Evolutionary conservation across 2,329 filamentous ascomycete species (phyloP).

Genomic region (Arthroderma sp.): DNA sequence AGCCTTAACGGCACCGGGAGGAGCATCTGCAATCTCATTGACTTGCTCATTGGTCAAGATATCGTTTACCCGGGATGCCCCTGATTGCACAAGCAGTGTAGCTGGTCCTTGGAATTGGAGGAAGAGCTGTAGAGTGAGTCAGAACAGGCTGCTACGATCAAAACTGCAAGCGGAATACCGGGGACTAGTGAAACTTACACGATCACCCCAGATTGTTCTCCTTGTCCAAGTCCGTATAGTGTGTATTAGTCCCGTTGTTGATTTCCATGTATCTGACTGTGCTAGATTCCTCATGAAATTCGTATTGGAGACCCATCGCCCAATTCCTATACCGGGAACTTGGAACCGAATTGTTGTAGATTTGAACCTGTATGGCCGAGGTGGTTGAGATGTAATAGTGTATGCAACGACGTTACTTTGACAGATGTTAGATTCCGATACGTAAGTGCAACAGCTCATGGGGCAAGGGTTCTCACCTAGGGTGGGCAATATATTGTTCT

Average conservation of each 20-base stretch:
- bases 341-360: constrained; percentile 63
- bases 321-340: constrained; percentile 54
- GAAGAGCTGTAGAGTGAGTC: constrained; percentile 46
- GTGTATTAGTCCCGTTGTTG: constrained; percentile 51
- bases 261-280: constrained; percentile 59
- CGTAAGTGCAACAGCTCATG: background rate
- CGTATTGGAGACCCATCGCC: constrained; percentile 51
- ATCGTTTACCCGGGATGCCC: constrained; percentile 67
- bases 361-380: constrained; percentile 76
- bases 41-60: constrained; percentile 65
- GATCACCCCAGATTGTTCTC: constrained; percentile 82
- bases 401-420: constrained; percentile 78
- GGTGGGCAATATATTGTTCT: constrained; percentile 84
- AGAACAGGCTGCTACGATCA: no score
- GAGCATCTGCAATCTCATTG: constrained; percentile 76
- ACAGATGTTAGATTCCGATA: constrained; percentile 6
- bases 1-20: constrained; percentile 55
- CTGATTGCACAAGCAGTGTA: constrained; percentile 76
- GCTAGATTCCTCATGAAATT: constrained; percentile 63
- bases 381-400: constrained; percentile 57
- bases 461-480: constrained; percentile 36
- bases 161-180: background rate
- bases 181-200: constrained; percentile 35
- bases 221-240: constrained; percentile 62
- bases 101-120: constrained; percentile 77